phyloP scores from a whole-genome alignment of 176 grass and related monocot species.

The Oryza glaberrima region DNA sequence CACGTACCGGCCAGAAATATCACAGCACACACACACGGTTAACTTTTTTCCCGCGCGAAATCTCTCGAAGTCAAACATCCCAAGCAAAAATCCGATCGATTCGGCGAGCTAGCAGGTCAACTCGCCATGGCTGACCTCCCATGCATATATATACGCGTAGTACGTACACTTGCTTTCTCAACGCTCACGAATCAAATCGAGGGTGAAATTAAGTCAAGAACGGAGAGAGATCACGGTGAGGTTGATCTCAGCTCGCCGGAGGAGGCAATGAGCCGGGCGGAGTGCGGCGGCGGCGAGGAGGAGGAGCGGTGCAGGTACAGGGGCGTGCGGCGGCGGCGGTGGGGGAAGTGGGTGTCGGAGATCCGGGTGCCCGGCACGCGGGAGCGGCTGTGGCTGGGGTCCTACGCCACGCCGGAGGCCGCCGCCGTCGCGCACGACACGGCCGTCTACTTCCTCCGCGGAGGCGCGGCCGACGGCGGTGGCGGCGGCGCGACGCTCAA shows the following conservation, averaged over 20 bases:
- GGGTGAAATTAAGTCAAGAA: background rate
- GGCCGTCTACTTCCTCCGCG: slow-evolving; percentile 82
- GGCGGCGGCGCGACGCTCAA: slow-evolving; percentile 52
- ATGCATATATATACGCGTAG: background rate
- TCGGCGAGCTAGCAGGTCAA: background rate
- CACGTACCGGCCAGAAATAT: background rate
- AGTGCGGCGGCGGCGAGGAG: background rate
- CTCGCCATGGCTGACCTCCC: background rate
- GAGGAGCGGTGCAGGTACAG: slow-evolving; percentile 63
- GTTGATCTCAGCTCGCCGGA: background rate
- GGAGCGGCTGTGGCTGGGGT: slow-evolving; percentile 77
- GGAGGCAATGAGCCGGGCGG: slow-evolving; percentile 24
- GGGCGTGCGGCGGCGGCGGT: slow-evolving; percentile 78
- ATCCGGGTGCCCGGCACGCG: slow-evolving; percentile 75
- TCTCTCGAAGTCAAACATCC: background rate
- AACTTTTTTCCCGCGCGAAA: background rate
- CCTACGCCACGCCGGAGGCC: slow-evolving; percentile 63
- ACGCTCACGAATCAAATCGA: background rate
- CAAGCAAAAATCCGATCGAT: background rate
- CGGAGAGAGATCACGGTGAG: background rate
- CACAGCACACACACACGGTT: background rate
- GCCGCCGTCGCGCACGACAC: slow-evolving; percentile 78
- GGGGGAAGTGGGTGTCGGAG: slow-evolving; percentile 99
- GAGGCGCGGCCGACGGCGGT: slow-evolving; percentile 17
- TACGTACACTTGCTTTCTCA: background rate